A percentile compares a stretch with the other conserved stretches of the same genome.
These are phyloP conservation scores for Ceratocystis papillata DNA, from an alignment of 2,329 filamentous ascomycete genomes.

Conservation along the genomic window DNA sequence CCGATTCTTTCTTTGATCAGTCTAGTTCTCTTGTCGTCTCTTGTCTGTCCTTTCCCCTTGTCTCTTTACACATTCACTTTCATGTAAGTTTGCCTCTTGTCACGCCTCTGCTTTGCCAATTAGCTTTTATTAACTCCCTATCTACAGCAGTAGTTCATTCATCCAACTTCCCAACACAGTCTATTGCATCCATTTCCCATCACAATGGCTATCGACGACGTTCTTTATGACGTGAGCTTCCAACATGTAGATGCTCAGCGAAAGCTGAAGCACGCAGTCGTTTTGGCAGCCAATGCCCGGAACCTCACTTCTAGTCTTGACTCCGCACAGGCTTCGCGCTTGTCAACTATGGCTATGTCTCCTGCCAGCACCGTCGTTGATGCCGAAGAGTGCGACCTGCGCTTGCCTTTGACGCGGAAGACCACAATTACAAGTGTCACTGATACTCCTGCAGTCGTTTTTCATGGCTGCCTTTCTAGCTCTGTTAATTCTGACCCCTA, in stretches of 20 bases:
- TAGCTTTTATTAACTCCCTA: too few species aligned
- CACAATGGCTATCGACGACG: slow-evolving; percentile 15
- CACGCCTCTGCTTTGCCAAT: neutral
- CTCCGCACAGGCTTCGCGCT: neutral
- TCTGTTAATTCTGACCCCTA: neutral
- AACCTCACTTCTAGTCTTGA: neutral
- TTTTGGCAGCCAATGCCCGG: neutral
- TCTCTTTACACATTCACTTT: slow-evolving; percentile 4
- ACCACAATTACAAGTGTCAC: neutral
- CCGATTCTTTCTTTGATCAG: slow-evolving; percentile 1
- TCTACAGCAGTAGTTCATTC: too few species aligned
- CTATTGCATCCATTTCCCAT: neutral
- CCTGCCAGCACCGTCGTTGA: neutral
- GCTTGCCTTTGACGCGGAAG: neutral
- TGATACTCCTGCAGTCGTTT: slow-evolving; percentile 9
- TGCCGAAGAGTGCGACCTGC: neutral
- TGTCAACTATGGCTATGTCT: neutral
- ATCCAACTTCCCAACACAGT: too few species aligned
- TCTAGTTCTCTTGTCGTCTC: neutral
- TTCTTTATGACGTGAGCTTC: slow-evolving; percentile 10
- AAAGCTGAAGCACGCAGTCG: slow-evolving; percentile 1
- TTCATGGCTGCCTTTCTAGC: neutral
- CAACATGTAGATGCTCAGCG: slow-evolving; percentile 8
- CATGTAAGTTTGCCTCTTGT: neutral
- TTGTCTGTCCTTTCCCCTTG: slow-evolving; percentile 2